A percentile compares a stretch with the other conserved stretches of the same genome.
Evolutionary conservation across 805 yeast species (phyloP).

Genomic region (Pichia rugopelliculosa): DNA sequence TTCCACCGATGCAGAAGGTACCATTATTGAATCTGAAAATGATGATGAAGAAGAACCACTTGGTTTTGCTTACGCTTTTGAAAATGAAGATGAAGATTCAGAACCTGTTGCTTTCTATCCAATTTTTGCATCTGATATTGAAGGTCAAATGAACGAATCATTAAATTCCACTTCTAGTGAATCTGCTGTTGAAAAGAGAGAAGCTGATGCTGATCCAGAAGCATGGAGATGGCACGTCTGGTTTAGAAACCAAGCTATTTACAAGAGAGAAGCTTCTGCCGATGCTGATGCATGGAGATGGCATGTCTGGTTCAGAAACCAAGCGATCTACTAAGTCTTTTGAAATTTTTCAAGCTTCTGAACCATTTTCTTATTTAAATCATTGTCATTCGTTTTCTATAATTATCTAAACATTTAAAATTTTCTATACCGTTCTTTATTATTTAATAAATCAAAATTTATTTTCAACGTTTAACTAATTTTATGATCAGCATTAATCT

Average conservation of each 20-base stretch:
- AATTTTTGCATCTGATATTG: conserved; percentile 4
- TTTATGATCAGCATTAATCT: too few species aligned
- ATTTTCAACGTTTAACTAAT: too few species aligned
- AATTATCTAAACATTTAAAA: neutral
- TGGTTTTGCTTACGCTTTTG: conserved; percentile 2
- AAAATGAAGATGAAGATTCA: conserved; percentile 1
- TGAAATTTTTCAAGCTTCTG: neutral
- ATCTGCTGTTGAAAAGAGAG: neutral
- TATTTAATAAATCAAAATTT: too few species aligned
- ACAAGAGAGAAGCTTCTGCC: too few species aligned
- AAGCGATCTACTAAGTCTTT: neutral
- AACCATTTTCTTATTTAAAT: neutral
- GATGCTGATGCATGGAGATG: too few species aligned
- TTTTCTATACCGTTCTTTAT: neutral
- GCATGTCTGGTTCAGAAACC: neutral
- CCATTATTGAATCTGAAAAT: neutral
- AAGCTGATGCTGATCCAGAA: conserved; percentile 2
- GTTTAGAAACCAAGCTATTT: neutral
- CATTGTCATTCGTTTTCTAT: neutral
- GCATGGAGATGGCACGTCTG: neutral
- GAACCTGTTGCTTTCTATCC: conserved; percentile 7
- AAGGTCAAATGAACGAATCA: neutral
- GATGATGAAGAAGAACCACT: conserved; percentile 5
- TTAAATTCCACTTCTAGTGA: neutral
- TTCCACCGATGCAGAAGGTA: neutral